These are phyloP conservation scores for Fusarium nematophilum DNA, from an alignment of 2,329 filamentous ascomycete genomes.

Conservation along the genomic window DNA sequence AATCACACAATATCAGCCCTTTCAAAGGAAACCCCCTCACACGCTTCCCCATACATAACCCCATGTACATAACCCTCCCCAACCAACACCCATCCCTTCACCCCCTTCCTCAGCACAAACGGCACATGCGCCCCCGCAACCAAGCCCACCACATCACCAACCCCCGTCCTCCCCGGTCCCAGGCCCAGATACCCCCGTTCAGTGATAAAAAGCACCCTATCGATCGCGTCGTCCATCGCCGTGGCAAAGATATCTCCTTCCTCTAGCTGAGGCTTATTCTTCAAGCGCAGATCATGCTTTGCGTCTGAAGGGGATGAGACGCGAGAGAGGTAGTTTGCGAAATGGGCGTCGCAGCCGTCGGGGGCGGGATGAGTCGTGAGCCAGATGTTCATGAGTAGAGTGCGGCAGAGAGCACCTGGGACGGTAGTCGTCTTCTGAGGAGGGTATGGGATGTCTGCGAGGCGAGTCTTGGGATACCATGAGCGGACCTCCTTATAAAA, in stretches of 20 bases:
- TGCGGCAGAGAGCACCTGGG: background rate
- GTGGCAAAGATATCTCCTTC: slow-evolving; percentile 17
- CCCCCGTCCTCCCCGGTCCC: background rate
- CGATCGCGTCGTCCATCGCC: slow-evolving; percentile 4
- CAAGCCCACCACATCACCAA: background rate
- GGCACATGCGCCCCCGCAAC: slow-evolving; percentile 14
- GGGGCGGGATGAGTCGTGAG: slow-evolving; percentile 10
- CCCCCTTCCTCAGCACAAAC: background rate
- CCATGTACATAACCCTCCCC: slow-evolving; percentile 10
- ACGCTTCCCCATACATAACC: background rate
- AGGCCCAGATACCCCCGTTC: slow-evolving; percentile 7
- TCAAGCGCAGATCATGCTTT: slow-evolving; percentile 4
- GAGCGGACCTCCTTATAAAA: slow-evolving; percentile 4
- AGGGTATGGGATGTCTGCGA: background rate
- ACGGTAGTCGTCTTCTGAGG: background rate
- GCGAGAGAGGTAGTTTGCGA: slow-evolving; percentile 3
- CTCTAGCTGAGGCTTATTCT: background rate
- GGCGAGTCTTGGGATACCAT: background rate
- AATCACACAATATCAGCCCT: background rate
- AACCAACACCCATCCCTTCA: background rate
- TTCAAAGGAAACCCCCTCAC: background rate
- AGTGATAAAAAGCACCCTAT: background rate
- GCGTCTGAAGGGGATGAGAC: slow-evolving; percentile 3
- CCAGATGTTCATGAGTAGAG: slow-evolving; percentile 13
- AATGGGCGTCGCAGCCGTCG: background rate